Conservation (phyloP, 495 filamentous ascomycete genomes). For the Amphirosellinia nigrospora region DNA sequence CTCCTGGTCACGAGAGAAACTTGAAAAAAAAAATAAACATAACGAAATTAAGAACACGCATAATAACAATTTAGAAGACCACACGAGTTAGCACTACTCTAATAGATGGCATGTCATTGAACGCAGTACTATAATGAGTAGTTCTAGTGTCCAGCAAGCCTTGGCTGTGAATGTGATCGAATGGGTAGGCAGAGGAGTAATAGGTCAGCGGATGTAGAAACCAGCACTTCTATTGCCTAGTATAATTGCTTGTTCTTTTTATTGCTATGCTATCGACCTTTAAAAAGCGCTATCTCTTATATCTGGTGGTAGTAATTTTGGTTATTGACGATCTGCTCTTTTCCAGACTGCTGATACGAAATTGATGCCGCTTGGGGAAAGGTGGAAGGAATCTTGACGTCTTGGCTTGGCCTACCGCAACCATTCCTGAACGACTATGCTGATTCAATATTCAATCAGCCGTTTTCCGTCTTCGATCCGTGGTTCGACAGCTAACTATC, state of each 20-base stretch:
- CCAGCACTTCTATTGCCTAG: background rate
- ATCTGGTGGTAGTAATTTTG: conserved; percentile 1
- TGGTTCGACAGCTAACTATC: background rate
- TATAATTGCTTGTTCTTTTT: background rate
- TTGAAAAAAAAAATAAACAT: no score
- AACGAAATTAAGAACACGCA: background rate
- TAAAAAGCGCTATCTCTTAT: background rate
- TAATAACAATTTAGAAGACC: background rate
- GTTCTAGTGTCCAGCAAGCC: background rate
- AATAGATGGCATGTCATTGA: background rate
- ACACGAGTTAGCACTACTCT: background rate
- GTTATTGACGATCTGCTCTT: background rate
- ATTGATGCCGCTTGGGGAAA: conserved; percentile 9
- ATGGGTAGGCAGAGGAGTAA: background rate
- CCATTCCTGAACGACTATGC: background rate
- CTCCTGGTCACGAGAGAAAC: no score
- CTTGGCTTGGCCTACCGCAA: conserved; percentile 13
- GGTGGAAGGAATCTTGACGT: background rate
- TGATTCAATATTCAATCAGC: background rate
- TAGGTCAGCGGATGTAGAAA: background rate
- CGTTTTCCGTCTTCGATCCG: background rate
- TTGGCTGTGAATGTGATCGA: background rate
- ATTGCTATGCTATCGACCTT: background rate
- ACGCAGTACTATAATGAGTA: background rate
- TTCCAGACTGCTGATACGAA: background rate